Evolutionary conservation across 805 yeast genomes (phyloP).

Genomic region (Lachancea waltii): DNA sequence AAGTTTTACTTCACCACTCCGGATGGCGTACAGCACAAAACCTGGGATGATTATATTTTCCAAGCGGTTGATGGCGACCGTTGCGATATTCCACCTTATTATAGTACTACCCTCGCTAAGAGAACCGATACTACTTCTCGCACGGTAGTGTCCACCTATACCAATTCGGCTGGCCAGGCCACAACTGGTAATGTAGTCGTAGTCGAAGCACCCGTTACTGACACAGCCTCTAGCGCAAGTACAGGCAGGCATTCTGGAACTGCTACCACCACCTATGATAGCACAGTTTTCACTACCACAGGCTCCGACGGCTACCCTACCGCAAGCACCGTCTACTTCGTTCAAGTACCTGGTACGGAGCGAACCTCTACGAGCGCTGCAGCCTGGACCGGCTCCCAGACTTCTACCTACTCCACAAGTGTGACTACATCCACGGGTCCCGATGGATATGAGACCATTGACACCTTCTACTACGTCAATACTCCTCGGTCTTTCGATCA

Average conservation of each 20-base stretch:
- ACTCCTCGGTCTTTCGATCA: conserved; percentile 9
- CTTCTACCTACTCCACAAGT: conserved; percentile 14
- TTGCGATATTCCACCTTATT: conserved; percentile 2
- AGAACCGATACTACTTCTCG: conserved; percentile 9
- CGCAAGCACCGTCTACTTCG: conserved; percentile 12
- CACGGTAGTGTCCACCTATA: conserved; percentile 10
- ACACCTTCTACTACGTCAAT: conserved; percentile 12
- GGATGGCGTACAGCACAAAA: conserved; percentile 13
- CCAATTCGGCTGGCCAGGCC: conserved; percentile 9
- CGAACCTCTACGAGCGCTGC: conserved; percentile 7
- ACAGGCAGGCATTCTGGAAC: conserved; percentile 8
- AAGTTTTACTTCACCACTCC: conserved; percentile 19
- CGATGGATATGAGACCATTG: conserved; percentile 11
- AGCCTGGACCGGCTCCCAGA: conserved; percentile 14
- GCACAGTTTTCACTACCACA: conserved; percentile 6
- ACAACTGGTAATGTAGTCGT: conserved; percentile 10
- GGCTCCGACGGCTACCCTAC: conserved; percentile 12
- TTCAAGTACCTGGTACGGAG: conserved; percentile 8
- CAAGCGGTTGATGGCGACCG: conserved; percentile 8
- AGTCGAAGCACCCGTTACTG: conserved; percentile 10
- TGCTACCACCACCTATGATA: conserved; percentile 12
- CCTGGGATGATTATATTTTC: conserved; percentile 16
- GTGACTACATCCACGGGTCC: conserved; percentile 9
- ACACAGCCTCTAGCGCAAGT: conserved; percentile 5
- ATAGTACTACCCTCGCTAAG: conserved; percentile 7